Evolutionary conservation across 106 monocot species (phyloP).

Genomic region (Xerophyta viscosa): DNA sequence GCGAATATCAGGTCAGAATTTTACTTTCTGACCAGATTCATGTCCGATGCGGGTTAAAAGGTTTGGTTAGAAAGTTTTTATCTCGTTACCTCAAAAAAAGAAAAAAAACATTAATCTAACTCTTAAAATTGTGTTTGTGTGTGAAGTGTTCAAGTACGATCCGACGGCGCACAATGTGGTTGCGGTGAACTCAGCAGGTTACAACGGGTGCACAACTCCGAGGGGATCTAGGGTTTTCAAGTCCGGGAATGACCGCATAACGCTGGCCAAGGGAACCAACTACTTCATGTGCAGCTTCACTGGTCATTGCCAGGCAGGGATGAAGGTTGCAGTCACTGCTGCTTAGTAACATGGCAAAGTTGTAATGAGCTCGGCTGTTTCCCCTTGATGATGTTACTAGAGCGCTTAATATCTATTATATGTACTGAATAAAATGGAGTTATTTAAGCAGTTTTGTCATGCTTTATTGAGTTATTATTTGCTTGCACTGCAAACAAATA

Average conservation of each 20-base stretch:
- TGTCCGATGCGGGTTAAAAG: too few relatives aligned
- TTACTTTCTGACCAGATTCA: too few relatives aligned
- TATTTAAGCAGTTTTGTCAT: too few relatives aligned
- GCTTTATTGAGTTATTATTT: too few relatives aligned
- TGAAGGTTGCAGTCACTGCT: constrained; percentile 24
- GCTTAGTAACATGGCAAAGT: too few relatives aligned
- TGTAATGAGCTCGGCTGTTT: too few relatives aligned
- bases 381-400: too few relatives aligned
- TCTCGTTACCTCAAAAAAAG: neutral
- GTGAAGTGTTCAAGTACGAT: constrained; percentile 38
- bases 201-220: constrained; percentile 25
- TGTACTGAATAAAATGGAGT: too few relatives aligned
- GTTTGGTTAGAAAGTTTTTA: neutral
- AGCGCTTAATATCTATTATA: too few relatives aligned
- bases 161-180: constrained; percentile 34
- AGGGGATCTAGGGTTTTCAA: constrained; percentile 4
- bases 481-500: too few relatives aligned
- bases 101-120: neutral
- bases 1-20: too few relatives aligned
- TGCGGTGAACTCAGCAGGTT: constrained; percentile 21
- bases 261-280: constrained; percentile 23
- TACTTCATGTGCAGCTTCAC: constrained; percentile 49
- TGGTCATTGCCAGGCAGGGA: constrained; percentile 32
- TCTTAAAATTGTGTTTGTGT: neutral
- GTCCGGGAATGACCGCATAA: constrained; percentile 33